Conservation (phyloP, 192 early-diverging fungal genomes). For the Dissophora ornata region DNA sequence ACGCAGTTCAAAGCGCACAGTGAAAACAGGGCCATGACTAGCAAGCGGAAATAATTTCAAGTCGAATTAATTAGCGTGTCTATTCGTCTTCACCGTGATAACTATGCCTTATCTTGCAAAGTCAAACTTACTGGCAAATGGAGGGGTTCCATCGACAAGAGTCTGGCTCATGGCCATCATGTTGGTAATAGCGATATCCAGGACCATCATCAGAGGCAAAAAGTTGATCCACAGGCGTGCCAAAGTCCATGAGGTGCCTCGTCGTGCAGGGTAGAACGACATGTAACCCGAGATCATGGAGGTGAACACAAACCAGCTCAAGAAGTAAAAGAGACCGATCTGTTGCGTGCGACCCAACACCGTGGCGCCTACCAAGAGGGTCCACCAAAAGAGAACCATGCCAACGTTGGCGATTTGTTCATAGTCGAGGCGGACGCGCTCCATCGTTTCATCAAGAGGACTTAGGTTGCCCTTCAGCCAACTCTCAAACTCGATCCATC, state of each 20-base stretch:
- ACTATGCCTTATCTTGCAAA: background rate
- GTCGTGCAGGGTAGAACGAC: conserved; percentile 22
- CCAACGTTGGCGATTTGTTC: conserved; percentile 51
- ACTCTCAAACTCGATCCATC: conserved; percentile 28
- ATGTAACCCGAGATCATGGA: conserved; percentile 43
- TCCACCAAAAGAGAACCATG: conserved; percentile 61
- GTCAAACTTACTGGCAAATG: conserved; percentile 55
- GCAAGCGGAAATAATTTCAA: background rate
- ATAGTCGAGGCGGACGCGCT: conserved; percentile 45
- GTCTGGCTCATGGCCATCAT: conserved; percentile 64
- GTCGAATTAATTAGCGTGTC: too few species aligned
- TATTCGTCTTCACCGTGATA: too few species aligned
- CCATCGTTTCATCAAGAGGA: conserved; percentile 31
- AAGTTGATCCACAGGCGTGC: conserved; percentile 48
- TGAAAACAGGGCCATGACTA: conserved; percentile 58
- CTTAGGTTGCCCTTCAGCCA: conserved; percentile 38
- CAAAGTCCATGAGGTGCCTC: conserved; percentile 39
- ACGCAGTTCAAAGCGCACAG: conserved; percentile 50
- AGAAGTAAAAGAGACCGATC: conserved; percentile 55
- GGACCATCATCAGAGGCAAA: conserved; percentile 51
- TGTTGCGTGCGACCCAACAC: conserved; percentile 17
- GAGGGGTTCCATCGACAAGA: conserved; percentile 63
- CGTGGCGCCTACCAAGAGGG: conserved; percentile 46
- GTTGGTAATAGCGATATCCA: conserved; percentile 52
- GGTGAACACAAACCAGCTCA: conserved; percentile 54